Percentiles rank a stretch among this genome's conserved stretches.
Evolutionary conservation across 2,329 filamentous ascomycete species (phyloP).

Genomic region (Cladosporium colombiae): DNA sequence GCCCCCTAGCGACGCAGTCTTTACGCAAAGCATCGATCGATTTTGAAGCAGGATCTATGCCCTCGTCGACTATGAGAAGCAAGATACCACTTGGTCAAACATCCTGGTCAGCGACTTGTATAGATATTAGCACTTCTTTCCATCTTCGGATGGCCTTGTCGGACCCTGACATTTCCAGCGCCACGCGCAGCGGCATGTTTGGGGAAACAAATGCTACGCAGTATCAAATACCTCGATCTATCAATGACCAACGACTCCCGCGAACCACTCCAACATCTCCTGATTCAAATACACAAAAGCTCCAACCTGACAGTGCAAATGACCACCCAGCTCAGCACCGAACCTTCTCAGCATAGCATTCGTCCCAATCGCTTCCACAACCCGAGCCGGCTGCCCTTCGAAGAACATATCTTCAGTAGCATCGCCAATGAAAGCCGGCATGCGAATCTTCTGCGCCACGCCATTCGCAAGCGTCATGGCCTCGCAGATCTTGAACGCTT

Average conservation of each 20-base stretch:
- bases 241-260: background rate
- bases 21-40: background rate
- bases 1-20: background rate
- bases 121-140: too few species aligned
- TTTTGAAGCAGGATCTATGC: too few species aligned
- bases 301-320: constrained; percentile 22
- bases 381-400: constrained; percentile 29
- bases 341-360: constrained; percentile 26
- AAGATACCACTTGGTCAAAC: too few species aligned
- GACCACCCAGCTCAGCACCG: constrained; percentile 4
- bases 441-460: constrained; percentile 26
- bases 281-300: constrained; percentile 15
- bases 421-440: constrained; percentile 34
- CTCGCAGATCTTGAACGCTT: constrained; percentile 21
- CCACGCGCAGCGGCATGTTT: background rate
- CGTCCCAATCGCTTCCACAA: constrained; percentile 27
- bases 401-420: constrained; percentile 34
- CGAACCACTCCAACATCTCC: constrained; percentile 16
- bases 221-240: too few species aligned
- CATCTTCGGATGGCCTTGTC: too few species aligned
- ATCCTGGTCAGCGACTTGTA: too few species aligned
- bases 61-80: too few species aligned
- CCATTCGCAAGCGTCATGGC: constrained; percentile 19
- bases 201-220: background rate
- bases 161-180: too few species aligned